A percentile compares a stretch with the other conserved stretches of the same genome.
Conservation (phyloP, 139 green algal genomes). For the Asterochloris erici region DNA sequence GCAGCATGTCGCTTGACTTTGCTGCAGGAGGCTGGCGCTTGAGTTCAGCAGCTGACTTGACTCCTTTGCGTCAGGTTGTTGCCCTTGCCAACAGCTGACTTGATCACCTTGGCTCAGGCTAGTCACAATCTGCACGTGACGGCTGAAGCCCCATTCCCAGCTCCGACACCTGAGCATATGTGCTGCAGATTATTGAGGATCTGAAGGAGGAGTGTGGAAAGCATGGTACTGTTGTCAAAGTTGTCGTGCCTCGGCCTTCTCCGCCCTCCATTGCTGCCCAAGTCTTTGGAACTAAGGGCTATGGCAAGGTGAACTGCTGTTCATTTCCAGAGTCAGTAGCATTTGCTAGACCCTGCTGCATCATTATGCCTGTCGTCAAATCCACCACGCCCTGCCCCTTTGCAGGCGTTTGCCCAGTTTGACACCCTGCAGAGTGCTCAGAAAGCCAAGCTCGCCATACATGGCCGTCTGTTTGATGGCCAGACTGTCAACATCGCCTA, state of each 20-base stretch:
- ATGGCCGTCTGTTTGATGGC: constrained; percentile 66
- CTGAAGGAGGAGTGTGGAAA: constrained; percentile 63
- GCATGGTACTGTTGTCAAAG: constrained; percentile 44
- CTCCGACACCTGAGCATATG: neutral
- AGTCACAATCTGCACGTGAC: no score
- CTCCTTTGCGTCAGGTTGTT: no score
- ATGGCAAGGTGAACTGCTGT: constrained; percentile 42
- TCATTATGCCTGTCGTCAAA: neutral
- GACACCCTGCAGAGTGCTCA: constrained; percentile 32
- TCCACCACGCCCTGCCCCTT: neutral
- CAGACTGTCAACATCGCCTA: constrained; percentile 39
- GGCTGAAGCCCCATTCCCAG: no score
- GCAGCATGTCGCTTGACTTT: no score
- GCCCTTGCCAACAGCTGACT: no score
- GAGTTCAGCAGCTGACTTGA: no score
- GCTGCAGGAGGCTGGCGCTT: no score
- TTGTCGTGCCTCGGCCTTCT: constrained; percentile 55
- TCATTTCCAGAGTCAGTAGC: neutral
- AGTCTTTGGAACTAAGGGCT: constrained; percentile 41
- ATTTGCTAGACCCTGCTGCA: neutral
- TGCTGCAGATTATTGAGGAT: constrained; percentile 58
- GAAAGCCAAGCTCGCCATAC: constrained; percentile 53
- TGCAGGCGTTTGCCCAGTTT: constrained; percentile 71
- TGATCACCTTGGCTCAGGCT: no score
- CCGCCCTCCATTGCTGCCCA: constrained; percentile 10